Evolutionary conservation across 495 filamentous ascomycete species (phyloP).

Genomic region (Penicillium arizonense): DNA sequence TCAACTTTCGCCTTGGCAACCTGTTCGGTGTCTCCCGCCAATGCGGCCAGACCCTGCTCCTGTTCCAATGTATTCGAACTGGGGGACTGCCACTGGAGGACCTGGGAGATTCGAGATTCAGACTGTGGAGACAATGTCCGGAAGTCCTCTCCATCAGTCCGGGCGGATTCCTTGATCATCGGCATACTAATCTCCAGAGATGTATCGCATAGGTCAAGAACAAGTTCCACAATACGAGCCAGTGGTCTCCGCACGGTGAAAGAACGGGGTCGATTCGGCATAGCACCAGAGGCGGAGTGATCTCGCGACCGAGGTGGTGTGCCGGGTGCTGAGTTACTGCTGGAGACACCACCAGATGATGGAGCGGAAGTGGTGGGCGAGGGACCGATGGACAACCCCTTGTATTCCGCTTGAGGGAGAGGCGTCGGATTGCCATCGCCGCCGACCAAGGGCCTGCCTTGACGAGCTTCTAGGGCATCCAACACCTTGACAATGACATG

Average conservation of each 20-base stretch:
- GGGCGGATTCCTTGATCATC: slow-evolving; percentile 73
- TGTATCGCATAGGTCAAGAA: slow-evolving; percentile 94
- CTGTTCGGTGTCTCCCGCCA: slow-evolving; percentile 84
- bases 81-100: slow-evolving; percentile 93
- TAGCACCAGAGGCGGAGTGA: slow-evolving; percentile 67
- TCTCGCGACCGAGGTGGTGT: slow-evolving; percentile 75
- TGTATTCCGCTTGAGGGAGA: slow-evolving; percentile 76
- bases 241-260: slow-evolving; percentile 89
- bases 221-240: slow-evolving; percentile 87
- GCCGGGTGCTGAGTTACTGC: slow-evolving; percentile 67
- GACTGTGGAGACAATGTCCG: slow-evolving; percentile 94
- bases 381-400: slow-evolving; percentile 83
- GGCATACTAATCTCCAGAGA: slow-evolving; percentile 92
- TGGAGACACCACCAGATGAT: slow-evolving; percentile 60
- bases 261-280: slow-evolving; percentile 70
- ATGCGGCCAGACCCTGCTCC: slow-evolving; percentile 83
- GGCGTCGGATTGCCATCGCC: slow-evolving; percentile 52
- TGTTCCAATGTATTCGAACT: slow-evolving; percentile 89
- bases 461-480: slow-evolving; percentile 83
- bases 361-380: slow-evolving; percentile 46
- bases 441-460: slow-evolving; percentile 60
- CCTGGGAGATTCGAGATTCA: slow-evolving; percentile 87
- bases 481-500: slow-evolving; percentile 94
- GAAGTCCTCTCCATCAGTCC: slow-evolving; percentile 66
- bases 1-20: slow-evolving; percentile 86